phyloP scores from a whole-genome alignment of 1,284 basidiomycete genomes.

The Abortiporus biennis region DNA sequence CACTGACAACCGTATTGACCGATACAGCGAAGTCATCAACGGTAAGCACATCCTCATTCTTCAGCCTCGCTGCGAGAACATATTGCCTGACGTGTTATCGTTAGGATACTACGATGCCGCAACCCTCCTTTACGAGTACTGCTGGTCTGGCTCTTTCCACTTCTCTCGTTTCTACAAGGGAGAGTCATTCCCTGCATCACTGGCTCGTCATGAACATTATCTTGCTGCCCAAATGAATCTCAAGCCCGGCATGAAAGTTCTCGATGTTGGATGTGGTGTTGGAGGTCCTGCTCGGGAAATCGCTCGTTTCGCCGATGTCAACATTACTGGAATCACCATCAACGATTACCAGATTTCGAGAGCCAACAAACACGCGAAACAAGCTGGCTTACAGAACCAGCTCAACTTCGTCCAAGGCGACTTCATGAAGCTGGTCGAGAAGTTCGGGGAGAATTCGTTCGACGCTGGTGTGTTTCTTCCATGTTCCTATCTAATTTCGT shows the following conservation, averaged over 20 bases:
- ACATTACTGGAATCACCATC: conserved; percentile 92
- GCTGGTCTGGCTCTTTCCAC: conserved; percentile 93
- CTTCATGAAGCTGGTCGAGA: conserved; percentile 92
- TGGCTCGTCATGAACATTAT: conserved; percentile 98
- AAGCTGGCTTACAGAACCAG: conserved; percentile 73
- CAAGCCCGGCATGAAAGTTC: conserved; percentile 88
- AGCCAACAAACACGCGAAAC: conserved; percentile 80
- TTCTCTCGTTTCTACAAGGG: conserved; percentile 98
- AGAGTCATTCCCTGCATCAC: conserved; percentile 77
- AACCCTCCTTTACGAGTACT: conserved; percentile 96
- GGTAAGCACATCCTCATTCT: conserved; percentile 40
- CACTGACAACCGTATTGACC: conserved; percentile 72
- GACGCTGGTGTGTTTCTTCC: conserved; percentile 71
- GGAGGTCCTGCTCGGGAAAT: conserved; percentile 97
- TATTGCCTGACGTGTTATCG: background rate
- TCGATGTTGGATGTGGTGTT: conserved; percentile 98
- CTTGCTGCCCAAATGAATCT: conserved; percentile 82
- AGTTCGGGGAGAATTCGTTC: conserved; percentile 92
- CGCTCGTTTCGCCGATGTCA: conserved; percentile 83
- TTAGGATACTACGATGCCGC: conserved; percentile 95
- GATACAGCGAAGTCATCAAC: conserved; percentile 94
- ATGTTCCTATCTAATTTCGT: too few species aligned
- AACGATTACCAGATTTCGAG: conserved; percentile 93
- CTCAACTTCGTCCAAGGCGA: conserved; percentile 87
- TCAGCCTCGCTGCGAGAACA: conserved; percentile 8